Conservation (phyloP, 202 grass and related monocot species). For the Zoysia matrella region DNA sequence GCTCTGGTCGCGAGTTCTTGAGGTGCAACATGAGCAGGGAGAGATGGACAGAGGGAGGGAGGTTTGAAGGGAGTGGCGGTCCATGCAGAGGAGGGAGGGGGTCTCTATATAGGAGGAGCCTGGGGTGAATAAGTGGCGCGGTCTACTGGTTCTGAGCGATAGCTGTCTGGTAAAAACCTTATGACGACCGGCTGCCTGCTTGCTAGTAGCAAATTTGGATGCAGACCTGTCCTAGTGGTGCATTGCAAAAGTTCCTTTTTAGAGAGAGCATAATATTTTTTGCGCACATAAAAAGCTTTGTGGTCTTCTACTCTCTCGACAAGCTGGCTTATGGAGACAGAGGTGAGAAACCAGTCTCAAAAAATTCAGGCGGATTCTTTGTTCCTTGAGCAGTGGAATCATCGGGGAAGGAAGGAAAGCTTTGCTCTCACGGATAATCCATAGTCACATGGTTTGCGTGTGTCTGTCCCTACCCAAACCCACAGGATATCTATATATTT, state of each 20-base stretch:
- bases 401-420: background rate
- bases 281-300: background rate
- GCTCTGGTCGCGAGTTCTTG: background rate
- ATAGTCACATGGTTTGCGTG: conserved; percentile 39
- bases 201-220: conserved; percentile 32
- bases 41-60: background rate
- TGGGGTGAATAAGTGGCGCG: conserved; percentile 40
- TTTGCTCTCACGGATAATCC: background rate
- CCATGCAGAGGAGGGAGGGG: conserved; percentile 33
- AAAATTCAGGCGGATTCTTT: background rate
- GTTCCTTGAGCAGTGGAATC: conserved; percentile 18
- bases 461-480: conserved; percentile 39
- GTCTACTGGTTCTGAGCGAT: conserved; percentile 43
- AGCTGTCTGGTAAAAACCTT: conserved; percentile 48
- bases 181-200: conserved; percentile 44
- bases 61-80: conserved; percentile 48
- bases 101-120: conserved; percentile 24
- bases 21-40: conserved; percentile 32
- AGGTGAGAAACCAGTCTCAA: conserved; percentile 1
- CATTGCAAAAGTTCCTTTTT: conserved; percentile 42
- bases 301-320: background rate
- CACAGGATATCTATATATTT: conserved; percentile 21
- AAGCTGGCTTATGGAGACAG: background rate
- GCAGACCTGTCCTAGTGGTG: conserved; percentile 46
- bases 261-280: conserved; percentile 9